Evolutionary conservation across 176 grass and related monocot genomes (phyloP), one percentile per base, ranked within the genome.

Genomic region (Oryza meyeriana): DNA sequence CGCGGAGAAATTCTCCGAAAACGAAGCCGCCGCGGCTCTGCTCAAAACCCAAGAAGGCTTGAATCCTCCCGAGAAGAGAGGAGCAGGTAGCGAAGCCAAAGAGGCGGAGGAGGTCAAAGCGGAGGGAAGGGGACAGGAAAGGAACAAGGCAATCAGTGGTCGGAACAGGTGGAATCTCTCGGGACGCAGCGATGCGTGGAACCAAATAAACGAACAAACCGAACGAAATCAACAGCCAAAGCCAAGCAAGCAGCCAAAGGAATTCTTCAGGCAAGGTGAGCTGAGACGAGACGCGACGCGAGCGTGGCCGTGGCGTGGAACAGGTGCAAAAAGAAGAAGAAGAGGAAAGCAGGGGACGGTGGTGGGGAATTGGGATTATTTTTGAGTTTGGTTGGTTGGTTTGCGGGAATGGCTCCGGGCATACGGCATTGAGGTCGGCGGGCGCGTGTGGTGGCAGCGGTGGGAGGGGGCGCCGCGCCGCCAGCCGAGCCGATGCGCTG

Each of bases 141-240:
- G 84, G 58, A 80, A 55, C 42, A 70, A 58, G 4, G 42, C 13
- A 32, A 35, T 4, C 18, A 16, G 44, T 42, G 69, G 33, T 74
- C 77, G 61, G 61, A 79, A 48, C 26, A 74, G 61, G 44, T 69
- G 79, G 24, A 44, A 73, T 65, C 67, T 72, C 57, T 13, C 33
- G 69, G 61, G 78, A 59, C 59, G 62, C 20, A 17, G 45, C 45
- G 85, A 76, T 38, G 62, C 78, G 78, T 76, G 78, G 63, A 87
- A 81, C 16, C 78, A 66, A 87, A 69, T 87, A 61, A 76, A 76
- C 47, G 85, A 81, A 87, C 84, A 74, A 74, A 73, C 58, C 47
- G 17, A 4, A 2, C 2, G 4, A 4, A 2, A 2, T n/a, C n/a
- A n/a, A n/a, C 2, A 33, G 32, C 32, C 75, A 16, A 72, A 48